Evolutionary conservation across 2,329 filamentous ascomycete species (phyloP).

Genomic region (Beauveria sp.): DNA sequence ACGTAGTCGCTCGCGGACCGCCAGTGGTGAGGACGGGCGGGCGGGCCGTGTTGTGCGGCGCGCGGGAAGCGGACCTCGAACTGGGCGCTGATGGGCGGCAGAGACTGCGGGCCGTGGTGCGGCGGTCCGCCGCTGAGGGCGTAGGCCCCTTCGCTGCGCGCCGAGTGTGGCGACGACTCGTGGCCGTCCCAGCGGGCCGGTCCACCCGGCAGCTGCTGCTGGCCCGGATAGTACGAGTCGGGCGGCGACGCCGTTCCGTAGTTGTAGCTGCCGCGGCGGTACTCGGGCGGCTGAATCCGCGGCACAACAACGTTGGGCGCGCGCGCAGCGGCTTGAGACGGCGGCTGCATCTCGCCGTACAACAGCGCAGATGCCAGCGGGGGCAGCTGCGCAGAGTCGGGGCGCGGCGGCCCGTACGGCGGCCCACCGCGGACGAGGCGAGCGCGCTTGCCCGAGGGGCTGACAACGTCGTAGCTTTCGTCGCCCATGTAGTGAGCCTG

Average conservation of each 20-base stretch:
- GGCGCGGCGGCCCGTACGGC: not conserved
- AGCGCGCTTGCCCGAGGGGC: conserved; percentile 19
- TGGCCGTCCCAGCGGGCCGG: conserved; percentile 6
- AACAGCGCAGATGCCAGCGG: conserved; percentile 2
- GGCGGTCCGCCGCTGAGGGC: not conserved
- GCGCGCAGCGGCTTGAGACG: conserved; percentile 8
- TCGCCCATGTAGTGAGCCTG: conserved; percentile 10
- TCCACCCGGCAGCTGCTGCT: not conserved
- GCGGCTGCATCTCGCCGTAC: conserved; percentile 6
- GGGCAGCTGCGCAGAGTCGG: conserved; percentile 7
- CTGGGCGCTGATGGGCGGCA: conserved; percentile 21
- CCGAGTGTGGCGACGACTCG: conserved; percentile 3
- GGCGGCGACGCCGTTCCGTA: conserved; percentile 1
- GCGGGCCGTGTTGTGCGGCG: not conserved
- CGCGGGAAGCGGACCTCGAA: conserved; percentile 9
- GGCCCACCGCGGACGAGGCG: conserved; percentile 11
- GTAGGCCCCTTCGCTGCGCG: conserved; percentile 1
- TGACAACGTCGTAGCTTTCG: conserved; percentile 11
- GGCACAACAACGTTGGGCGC: conserved; percentile 19
- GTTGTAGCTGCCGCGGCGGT: conserved; percentile 9
- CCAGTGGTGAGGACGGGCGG: conserved; percentile 3
- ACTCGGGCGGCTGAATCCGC: conserved; percentile 17
- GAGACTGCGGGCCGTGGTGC: conserved; percentile 1
- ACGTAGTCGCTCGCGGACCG: conserved; percentile 6
- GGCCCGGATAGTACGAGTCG: not conserved